Conservation (phyloP, 2,329 filamentous ascomycete genomes). For the Talaromyces sp. region DNA sequence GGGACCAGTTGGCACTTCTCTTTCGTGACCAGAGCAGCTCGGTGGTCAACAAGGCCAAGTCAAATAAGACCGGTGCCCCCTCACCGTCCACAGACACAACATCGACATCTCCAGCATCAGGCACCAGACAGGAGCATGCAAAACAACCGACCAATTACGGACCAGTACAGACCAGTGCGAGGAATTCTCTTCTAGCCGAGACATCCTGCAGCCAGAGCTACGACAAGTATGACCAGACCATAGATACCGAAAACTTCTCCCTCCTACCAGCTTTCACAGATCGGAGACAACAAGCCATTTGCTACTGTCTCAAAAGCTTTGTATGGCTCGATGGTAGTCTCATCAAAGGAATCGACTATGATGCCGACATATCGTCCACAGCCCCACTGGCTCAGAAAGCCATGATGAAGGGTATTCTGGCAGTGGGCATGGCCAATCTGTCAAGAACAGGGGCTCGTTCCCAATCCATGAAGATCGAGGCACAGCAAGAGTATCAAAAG, state of each 20-base stretch:
- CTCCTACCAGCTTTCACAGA: slow-evolving; percentile 9
- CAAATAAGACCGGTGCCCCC: slow-evolving; percentile 23
- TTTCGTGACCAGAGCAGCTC: slow-evolving; percentile 64
- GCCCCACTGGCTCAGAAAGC: slow-evolving; percentile 28
- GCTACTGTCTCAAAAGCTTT: slow-evolving; percentile 37
- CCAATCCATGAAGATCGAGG: slow-evolving; percentile 44
- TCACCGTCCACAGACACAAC: background rate
- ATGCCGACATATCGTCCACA: slow-evolving; percentile 23
- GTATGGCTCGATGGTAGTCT: slow-evolving; percentile 29
- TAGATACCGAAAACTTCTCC: background rate
- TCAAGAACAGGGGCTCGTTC: slow-evolving; percentile 52
- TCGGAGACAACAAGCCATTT: slow-evolving; percentile 28
- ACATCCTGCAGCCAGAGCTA: background rate
- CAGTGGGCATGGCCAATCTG: slow-evolving; percentile 57
- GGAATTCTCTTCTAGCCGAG: background rate
- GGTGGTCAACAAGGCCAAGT: slow-evolving; percentile 56
- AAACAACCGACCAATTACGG: background rate
- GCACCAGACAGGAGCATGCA: background rate
- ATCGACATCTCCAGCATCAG: background rate
- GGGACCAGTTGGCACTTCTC: slow-evolving; percentile 62
- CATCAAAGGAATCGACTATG: slow-evolving; percentile 25
- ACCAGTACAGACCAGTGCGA: background rate
- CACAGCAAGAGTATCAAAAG: slow-evolving; percentile 53
- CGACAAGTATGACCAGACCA: slow-evolving; percentile 11
- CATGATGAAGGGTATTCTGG: slow-evolving; percentile 50